Percentiles rank a stretch among this genome's conserved stretches.
Conservation (phyloP, 768 basidiomycete species). For the Leccinum barrowsii region DNA sequence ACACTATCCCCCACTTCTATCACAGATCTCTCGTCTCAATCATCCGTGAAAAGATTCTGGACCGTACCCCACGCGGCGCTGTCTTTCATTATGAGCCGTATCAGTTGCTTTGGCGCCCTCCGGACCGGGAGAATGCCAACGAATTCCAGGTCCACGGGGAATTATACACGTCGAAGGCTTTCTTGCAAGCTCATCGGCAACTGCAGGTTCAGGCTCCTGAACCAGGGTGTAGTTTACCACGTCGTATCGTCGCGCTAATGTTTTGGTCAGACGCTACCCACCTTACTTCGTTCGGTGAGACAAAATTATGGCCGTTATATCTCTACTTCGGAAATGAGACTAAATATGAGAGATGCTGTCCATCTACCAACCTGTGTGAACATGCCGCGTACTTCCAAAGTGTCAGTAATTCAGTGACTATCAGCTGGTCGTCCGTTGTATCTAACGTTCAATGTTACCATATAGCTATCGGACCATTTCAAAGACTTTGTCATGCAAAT, state of each 20-base stretch:
- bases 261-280: not conserved
- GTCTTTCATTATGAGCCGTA: not conserved
- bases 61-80: not conserved
- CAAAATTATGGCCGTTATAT: not conserved
- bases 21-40: not conserved
- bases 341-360: not conserved
- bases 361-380: not conserved
- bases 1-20: not conserved
- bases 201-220: not conserved
- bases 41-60: not conserved
- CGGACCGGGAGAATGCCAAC: not conserved
- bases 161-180: not conserved
- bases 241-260: not conserved
- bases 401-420: not conserved
- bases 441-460: not conserved
- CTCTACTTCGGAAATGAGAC: not conserved
- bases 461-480: not conserved
- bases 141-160: not conserved
- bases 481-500: not conserved
- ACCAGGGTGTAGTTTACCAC: not conserved
- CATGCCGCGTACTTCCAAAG: not conserved
- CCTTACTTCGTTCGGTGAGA: not conserved
- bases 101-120: not conserved
- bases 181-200: not conserved
- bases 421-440: not conserved